Conservation (phyloP, 495 filamentous ascomycete genomes). For the Penicillium subrubescens region DNA sequence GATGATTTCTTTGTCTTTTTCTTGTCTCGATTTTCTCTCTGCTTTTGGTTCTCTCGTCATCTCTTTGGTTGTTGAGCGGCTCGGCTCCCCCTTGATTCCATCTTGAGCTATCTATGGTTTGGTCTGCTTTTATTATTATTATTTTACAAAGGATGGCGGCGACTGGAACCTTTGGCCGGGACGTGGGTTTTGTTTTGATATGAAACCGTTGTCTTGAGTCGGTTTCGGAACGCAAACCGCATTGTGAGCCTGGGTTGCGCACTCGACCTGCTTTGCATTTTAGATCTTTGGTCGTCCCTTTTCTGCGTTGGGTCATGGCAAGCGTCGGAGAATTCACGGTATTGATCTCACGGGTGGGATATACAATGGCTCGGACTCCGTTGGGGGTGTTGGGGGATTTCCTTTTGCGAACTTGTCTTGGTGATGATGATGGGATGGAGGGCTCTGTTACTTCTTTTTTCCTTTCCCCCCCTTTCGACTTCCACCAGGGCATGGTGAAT, state of each 20-base stretch:
- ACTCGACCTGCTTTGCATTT: slow-evolving; percentile 44
- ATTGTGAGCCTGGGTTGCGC: slow-evolving; percentile 30
- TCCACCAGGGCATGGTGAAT: slow-evolving; percentile 36
- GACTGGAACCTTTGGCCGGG: slow-evolving; percentile 19
- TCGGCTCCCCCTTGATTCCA: slow-evolving; percentile 38
- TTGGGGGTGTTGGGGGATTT: slow-evolving; percentile 52
- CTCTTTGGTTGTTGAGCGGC: slow-evolving; percentile 35
- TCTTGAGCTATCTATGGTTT: slow-evolving; percentile 38
- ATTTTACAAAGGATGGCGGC: slow-evolving; percentile 32
- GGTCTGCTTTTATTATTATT: slow-evolving; percentile 36
- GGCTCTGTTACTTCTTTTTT: slow-evolving; percentile 2
- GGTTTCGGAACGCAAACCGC: slow-evolving; percentile 28
- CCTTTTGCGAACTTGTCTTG: slow-evolving; percentile 43
- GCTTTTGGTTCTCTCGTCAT: slow-evolving; percentile 6
- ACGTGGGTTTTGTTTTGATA: slow-evolving; percentile 18
- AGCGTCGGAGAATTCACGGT: slow-evolving; percentile 51
- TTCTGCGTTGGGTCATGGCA: slow-evolving; percentile 47
- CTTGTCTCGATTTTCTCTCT: slow-evolving; percentile 12
- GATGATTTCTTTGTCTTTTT: slow-evolving; percentile 32
- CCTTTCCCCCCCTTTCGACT: slow-evolving; percentile 7
- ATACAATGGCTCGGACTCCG: slow-evolving; percentile 48
- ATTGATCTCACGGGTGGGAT: slow-evolving; percentile 51
- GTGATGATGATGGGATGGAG: slow-evolving; percentile 20
- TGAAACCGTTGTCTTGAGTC: slow-evolving; percentile 29
- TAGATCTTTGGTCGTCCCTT: slow-evolving; percentile 49